Evolutionary conservation across 306 rosid species (phyloP).

Genomic region (Cucurbita pepo): DNA sequence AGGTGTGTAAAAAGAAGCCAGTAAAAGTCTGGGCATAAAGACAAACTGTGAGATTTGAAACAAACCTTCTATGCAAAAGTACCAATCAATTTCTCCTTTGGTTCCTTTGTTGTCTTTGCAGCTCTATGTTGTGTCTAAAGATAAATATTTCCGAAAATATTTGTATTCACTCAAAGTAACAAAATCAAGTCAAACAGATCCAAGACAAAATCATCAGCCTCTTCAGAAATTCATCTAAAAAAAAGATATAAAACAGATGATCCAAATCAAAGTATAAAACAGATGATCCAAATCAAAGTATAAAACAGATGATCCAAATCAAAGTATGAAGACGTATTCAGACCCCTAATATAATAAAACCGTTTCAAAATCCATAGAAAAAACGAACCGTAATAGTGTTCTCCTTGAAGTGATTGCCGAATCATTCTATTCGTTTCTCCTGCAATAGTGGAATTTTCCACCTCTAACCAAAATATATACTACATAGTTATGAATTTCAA

Average conservation of each 20-base stretch:
- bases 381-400: neutral
- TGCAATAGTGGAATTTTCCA: neutral
- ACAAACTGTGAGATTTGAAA: neutral
- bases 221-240: neutral
- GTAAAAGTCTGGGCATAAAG: neutral
- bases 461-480: neutral
- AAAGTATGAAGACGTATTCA: neutral
- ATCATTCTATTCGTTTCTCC: neutral
- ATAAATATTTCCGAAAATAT: too few relatives aligned
- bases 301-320: neutral
- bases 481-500: neutral
- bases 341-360: neutral
- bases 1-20: neutral
- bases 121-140: neutral
- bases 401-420: neutral
- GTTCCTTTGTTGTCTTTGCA: neutral
- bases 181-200: neutral
- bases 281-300: neutral
- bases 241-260: neutral
- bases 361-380: neutral
- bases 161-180: neutral
- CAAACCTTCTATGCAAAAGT: neutral
- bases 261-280: neutral
- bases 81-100: neutral
- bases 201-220: neutral